A percentile compares a stretch with the other conserved stretches of the same genome.
Evolutionary conservation across 106 monocot genomes (phyloP).

Genomic region (Alisma plantagoaquatica): DNA sequence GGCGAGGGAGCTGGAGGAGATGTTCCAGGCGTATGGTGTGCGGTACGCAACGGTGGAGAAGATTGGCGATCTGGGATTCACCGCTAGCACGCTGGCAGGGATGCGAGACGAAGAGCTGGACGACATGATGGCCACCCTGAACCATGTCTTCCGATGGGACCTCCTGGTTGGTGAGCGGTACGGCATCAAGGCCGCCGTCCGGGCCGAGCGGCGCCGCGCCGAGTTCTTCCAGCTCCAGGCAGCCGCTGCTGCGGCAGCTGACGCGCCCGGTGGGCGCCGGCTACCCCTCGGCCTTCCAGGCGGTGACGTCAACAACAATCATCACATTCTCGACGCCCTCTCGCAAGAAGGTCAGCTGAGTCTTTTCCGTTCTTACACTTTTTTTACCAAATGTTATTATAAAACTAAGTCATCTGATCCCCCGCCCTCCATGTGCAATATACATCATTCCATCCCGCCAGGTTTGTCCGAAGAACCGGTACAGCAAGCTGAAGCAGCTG

Average conservation of each 20-base stretch:
- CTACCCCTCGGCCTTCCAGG: not conserved
- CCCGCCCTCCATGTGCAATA: not conserved
- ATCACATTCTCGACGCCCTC: slow-evolving; percentile 44
- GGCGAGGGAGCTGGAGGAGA: slow-evolving; percentile 54
- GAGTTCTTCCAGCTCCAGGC: not conserved
- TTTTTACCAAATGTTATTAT: not conserved
- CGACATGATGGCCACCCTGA: slow-evolving; percentile 85
- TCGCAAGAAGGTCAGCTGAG: slow-evolving; percentile 51
- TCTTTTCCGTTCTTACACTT: not conserved
- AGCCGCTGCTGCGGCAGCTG: not conserved
- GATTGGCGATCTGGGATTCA: slow-evolving; percentile 80
- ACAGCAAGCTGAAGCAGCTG: slow-evolving; percentile 34
- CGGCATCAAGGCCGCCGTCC: slow-evolving; percentile 79
- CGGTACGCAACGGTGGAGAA: slow-evolving; percentile 54
- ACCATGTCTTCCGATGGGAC: slow-evolving; percentile 90
- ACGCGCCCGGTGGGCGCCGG: no score
- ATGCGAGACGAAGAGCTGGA: slow-evolving; percentile 92
- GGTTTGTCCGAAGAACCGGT: slow-evolving; percentile 82
- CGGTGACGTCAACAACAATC: not conserved
- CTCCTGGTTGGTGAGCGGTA: slow-evolving; percentile 83
- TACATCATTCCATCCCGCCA: not conserved
- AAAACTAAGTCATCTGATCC: not conserved
- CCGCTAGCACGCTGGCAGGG: slow-evolving; percentile 62
- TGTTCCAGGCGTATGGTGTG: slow-evolving; percentile 82
- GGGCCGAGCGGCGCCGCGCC: slow-evolving; percentile 59